Percentiles rank a stretch among this genome's conserved stretches.
phyloP scores from a whole-genome alignment of 805 yeast genomes.

The Candida namnaoensis region DNA sequence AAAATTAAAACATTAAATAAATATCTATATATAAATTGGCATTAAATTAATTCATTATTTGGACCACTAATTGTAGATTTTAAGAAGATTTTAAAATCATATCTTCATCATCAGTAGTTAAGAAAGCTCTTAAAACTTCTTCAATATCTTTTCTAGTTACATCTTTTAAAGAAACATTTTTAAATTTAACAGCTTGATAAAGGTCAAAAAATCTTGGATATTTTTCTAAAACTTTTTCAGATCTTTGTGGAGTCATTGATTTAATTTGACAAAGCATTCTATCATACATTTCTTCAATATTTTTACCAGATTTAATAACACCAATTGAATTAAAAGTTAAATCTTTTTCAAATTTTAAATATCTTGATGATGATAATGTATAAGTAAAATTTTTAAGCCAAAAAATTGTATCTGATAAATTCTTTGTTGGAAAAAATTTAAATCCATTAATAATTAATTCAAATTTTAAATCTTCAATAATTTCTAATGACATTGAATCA shows the following conservation, averaged over 20 bases:
- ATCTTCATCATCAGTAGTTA: not conserved
- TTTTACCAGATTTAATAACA: slow-evolving; percentile 43
- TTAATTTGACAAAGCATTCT: slow-evolving; percentile 50
- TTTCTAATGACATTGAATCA: slow-evolving; percentile 29
- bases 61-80: no score
- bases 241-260: slow-evolving; percentile 43
- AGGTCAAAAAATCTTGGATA: slow-evolving; percentile 30
- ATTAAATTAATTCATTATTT: no score
- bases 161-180: slow-evolving; percentile 1
- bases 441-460: slow-evolving; percentile 39
- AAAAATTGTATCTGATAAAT: slow-evolving; percentile 32
- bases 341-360: slow-evolving; percentile 49
- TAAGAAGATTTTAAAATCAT: no score
- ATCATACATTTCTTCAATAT: slow-evolving; percentile 33
- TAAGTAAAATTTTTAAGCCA: slow-evolving; percentile 53
- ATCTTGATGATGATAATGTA: slow-evolving; percentile 41
- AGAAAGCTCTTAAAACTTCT: no score
- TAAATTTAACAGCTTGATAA: slow-evolving; percentile 15
- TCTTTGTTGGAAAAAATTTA: slow-evolving; percentile 43
- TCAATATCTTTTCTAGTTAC: not conserved
- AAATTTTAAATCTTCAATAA: slow-evolving; percentile 18
- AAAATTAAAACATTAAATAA: no score
- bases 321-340: slow-evolving; percentile 48
- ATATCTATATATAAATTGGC: no score
- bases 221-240: slow-evolving; percentile 32